Conservation (phyloP, 306 rosid genomes). For the barrel medic (Medicago truncatula) region MtrunA17r5.0-ANR NC_053047.1:5538001-5538500, state of each 20-base stretch:
- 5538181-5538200: constrained; percentile 44
- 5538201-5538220: constrained; percentile 70
- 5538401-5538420: constrained; percentile 30
- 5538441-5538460: constrained; percentile 39
- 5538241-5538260: constrained; percentile 17
- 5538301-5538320: constrained; percentile 62
- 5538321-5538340: constrained; percentile 91
- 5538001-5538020: no score
- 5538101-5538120: constrained; percentile 31
- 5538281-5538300: constrained; percentile 21
- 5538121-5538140: constrained; percentile 41
- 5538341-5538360: constrained; percentile 81
- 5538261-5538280: constrained; percentile 1
- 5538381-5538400: constrained; percentile 43
- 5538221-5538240: constrained; percentile 45
- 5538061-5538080: no score
- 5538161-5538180: constrained; percentile 40
- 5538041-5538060: no score
- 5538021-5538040: no score
- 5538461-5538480: constrained; percentile 11
- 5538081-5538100: constrained; percentile 20
- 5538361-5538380: constrained; percentile 53
- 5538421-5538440: constrained; percentile 59
- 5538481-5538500: constrained; percentile 43
- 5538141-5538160: constrained; percentile 36